Base-by-base conservation (phyloP, 805 yeast species). In the Teunomyces pallodes region DNA sequence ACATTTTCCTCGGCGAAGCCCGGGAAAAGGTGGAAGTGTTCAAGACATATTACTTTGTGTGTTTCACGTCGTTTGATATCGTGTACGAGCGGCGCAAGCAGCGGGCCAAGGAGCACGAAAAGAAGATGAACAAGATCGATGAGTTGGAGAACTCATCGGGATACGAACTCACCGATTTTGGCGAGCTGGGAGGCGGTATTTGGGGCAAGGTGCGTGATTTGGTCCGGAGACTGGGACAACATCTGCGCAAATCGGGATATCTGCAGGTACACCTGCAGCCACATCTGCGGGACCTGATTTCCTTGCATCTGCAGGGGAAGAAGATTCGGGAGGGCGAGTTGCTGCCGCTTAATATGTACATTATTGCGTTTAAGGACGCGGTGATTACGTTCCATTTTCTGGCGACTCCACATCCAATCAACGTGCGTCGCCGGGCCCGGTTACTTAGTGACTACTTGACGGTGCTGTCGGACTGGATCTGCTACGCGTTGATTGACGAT, bases 401-500 rank as follows among this genome's bases (percentile, higher is more conserved):
- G 8, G 92, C 97, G 9, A 90, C 97, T 0, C 96, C 97, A 2
- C 99, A 94, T 66, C 96, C 98, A 0, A 87, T 90, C 43, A 94
- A 94, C 61, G 99, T 94, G 29, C 81, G 99, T 56, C 79, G 98
- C 64, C 81, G 99, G 64, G 96, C 96, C 0, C 76, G 99, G 48
- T 70, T 94, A 53, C 75, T 92, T 53, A 77, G 85, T 52, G 99
- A 94, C 64, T 92, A 91, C 61, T 72, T 94, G 52, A 89, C 88
- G 2, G 96, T 94, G 4, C 82, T 92, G 2, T 83, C 97, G 0
- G 98, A 94, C 65, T 94, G 99, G 99, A 86, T 94, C 41, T 92
- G 97, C 1, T 94, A 94, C 68, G 98, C 98, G 0, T 70, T 94
- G 53, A 89, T 94, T 57, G 99, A 94, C 71, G 98, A 94, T 64